Evolutionary conservation across 129 eudicot species (phyloP).

Genomic region (Arctium minus): DNA sequence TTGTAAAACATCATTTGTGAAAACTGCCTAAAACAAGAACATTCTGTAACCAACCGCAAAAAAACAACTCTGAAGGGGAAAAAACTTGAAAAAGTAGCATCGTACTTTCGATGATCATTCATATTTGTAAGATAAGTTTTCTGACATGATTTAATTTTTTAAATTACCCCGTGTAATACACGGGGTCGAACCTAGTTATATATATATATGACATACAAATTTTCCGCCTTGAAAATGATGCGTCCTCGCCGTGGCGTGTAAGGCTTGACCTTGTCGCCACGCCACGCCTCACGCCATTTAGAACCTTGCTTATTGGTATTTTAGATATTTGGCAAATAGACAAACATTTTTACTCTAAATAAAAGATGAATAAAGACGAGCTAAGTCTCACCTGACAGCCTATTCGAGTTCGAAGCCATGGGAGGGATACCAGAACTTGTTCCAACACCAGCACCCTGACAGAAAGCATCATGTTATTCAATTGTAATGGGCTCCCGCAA

Average conservation of each 20-base stretch:
- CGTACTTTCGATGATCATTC: too few species aligned
- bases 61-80: too few species aligned
- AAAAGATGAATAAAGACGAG: neutral
- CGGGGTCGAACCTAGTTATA: too few species aligned
- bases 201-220: neutral
- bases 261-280: neutral
- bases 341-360: neutral
- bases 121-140: too few species aligned
- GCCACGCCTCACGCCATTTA: neutral
- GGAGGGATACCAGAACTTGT: slow-evolving; percentile 91
- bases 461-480: slow-evolving; percentile 13
- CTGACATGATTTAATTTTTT: too few species aligned
- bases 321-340: neutral
- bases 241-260: neutral
- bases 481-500: neutral
- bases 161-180: too few species aligned
- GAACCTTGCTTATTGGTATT: neutral
- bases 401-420: slow-evolving; percentile 46
- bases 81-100: too few species aligned
- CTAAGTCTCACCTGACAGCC: slow-evolving; percentile 50
- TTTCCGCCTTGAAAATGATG: neutral
- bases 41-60: too few species aligned
- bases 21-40: too few species aligned
- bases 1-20: too few species aligned
- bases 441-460: slow-evolving; percentile 77